Evolutionary conservation across 2,329 filamentous ascomycete species (phyloP).

Genomic region (Tolypocladium nubicola): DNA sequence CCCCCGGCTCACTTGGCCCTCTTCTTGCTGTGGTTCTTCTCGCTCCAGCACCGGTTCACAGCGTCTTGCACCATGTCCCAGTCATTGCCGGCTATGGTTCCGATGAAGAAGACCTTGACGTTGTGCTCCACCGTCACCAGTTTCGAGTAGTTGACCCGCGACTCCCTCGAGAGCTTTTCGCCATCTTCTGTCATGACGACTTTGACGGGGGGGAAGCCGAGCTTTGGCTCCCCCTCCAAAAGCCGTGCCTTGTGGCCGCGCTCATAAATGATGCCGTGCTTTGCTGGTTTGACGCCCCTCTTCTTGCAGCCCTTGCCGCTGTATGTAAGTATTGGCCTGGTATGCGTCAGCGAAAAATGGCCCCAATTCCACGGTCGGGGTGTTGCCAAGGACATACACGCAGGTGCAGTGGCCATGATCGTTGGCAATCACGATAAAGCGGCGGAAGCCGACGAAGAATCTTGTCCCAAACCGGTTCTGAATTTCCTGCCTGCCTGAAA

Average conservation of each 20-base stretch:
- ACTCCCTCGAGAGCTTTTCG: conserved; percentile 37
- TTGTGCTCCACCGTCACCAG: conserved; percentile 47
- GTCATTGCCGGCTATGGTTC: conserved; percentile 29
- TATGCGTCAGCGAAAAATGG: neutral
- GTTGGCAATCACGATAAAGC: conserved; percentile 43
- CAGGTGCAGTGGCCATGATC: conserved; percentile 43
- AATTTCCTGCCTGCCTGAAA: conserved; percentile 22
- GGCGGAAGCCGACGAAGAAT: conserved; percentile 39
- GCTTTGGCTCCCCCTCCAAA: conserved; percentile 30
- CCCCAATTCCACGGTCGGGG: no score
- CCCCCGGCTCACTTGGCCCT: conserved; percentile 11
- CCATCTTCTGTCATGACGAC: conserved; percentile 30
- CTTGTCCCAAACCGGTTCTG: conserved; percentile 23
- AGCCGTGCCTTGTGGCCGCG: conserved; percentile 17
- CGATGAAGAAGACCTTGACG: conserved; percentile 45
- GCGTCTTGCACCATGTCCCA: conserved; percentile 31
- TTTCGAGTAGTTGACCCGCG: conserved; percentile 49
- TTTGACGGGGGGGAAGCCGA: conserved; percentile 37
- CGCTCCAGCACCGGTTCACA: conserved; percentile 38
- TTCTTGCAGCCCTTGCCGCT: conserved; percentile 41
- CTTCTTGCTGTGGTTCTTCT: conserved; percentile 28
- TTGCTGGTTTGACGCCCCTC: conserved; percentile 37
- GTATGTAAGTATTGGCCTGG: conserved; percentile 46
- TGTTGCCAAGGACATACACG: conserved; percentile 29
- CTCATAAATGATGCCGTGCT: conserved; percentile 43